Percentiles rank a stretch among this genome's conserved stretches.
Evolutionary conservation across 306 rosid species (phyloP).

Genomic region (Dryas drummondii): DNA sequence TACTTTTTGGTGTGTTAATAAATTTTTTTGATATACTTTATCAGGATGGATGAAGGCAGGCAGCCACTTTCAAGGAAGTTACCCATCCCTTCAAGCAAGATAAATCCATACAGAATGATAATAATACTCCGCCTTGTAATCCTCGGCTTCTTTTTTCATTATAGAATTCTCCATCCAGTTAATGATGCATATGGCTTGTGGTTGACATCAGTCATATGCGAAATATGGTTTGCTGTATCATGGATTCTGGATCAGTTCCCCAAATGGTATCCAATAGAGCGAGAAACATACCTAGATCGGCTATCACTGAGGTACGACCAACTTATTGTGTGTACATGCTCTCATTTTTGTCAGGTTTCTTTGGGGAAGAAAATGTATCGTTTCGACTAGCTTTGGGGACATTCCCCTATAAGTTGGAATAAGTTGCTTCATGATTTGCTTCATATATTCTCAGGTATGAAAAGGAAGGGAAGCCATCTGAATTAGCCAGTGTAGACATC

Average conservation of each 20-base stretch:
- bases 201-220: slow-evolving; percentile 97
- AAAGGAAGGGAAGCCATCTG: slow-evolving; percentile 93
- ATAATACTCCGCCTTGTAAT: slow-evolving; percentile 75
- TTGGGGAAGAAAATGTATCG: background rate
- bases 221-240: slow-evolving; percentile 95
- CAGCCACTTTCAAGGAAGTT: slow-evolving; percentile 91
- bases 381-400: background rate
- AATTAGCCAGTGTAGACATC: slow-evolving; percentile 61
- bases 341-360: background rate
- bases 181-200: slow-evolving; percentile 91
- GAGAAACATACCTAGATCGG: slow-evolving; percentile 98
- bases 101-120: slow-evolving; percentile 92
- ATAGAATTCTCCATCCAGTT: slow-evolving; percentile 93
- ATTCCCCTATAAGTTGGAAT: slow-evolving; percentile 5
- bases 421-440: slow-evolving; percentile 22
- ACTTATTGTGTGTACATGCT: background rate
- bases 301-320: slow-evolving; percentile 68
- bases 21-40: slow-evolving; percentile 18
- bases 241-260: slow-evolving; percentile 99
- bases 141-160: slow-evolving; percentile 82
- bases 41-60: slow-evolving; percentile 99
- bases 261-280: slow-evolving; percentile 81
- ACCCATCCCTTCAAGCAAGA: slow-evolving; percentile 89
- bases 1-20: slow-evolving; percentile 6
- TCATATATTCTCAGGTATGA: slow-evolving; percentile 71